phyloP scores from a whole-genome alignment of 2,329 filamentous ascomycete genomes.

The Phaeophleospora eucalypticola region DNA sequence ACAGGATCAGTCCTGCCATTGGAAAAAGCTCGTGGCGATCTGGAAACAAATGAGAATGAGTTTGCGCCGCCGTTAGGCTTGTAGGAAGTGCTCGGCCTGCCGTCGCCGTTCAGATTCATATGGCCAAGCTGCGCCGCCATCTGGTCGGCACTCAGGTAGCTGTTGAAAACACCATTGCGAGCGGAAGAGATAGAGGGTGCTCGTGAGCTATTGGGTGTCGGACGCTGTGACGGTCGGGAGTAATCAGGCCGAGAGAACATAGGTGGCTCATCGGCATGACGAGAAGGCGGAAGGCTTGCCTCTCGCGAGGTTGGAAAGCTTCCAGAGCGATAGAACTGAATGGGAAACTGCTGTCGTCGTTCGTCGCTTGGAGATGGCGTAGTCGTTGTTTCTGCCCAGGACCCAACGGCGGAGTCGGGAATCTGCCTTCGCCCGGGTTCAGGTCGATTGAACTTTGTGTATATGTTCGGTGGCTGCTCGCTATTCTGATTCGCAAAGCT shows the following conservation, averaged over 20 bases:
- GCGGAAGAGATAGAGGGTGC: constrained; percentile 49
- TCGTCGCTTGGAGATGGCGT: constrained; percentile 42
- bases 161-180: constrained; percentile 38
- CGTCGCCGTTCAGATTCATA: constrained; percentile 15
- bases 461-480: constrained; percentile 31
- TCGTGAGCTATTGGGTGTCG: constrained; percentile 23
- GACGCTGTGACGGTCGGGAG: constrained; percentile 16
- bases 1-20: constrained; percentile 2
- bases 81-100: constrained; percentile 17
- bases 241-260: constrained; percentile 27
- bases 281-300: constrained; percentile 53
- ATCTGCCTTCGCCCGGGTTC: constrained; percentile 27
- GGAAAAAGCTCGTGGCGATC: background rate
- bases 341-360: constrained; percentile 36
- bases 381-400: constrained; percentile 22
- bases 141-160: constrained; percentile 39
- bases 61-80: constrained; percentile 2
- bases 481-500: constrained; percentile 16
- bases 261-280: constrained; percentile 44
- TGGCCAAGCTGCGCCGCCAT: constrained; percentile 34
- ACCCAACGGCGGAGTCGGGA: constrained; percentile 23
- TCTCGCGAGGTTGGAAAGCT: constrained; percentile 51
- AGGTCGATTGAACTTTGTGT: constrained; percentile 33
- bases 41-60: background rate
- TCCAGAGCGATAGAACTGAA: constrained; percentile 43